Percentiles rank a stretch among this genome's conserved stretches.
Evolutionary conservation across 805 yeast species (phyloP).

Genomic region (Sugiyamaella americana): DNA sequence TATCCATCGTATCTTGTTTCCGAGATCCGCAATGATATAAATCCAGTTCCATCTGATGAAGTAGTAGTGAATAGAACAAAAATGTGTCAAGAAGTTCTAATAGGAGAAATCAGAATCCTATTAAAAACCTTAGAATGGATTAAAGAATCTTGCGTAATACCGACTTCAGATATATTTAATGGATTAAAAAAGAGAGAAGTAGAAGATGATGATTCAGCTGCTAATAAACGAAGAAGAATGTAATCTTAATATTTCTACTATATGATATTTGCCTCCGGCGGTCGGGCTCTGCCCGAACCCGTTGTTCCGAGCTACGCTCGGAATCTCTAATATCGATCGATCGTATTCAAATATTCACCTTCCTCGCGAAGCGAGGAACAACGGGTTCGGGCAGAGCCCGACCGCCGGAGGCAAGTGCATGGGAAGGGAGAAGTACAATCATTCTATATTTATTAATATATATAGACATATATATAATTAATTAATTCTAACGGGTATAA

Average conservation of each 20-base stretch:
- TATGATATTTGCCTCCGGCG: not conserved
- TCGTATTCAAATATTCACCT: too few relatives aligned
- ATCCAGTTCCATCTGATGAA: conserved; percentile 2
- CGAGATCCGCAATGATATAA: not conserved
- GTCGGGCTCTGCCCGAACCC: not conserved
- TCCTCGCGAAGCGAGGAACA: too few relatives aligned
- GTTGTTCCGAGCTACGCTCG: too few relatives aligned
- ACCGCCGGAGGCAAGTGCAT: too few relatives aligned
- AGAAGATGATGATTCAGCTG: not conserved
- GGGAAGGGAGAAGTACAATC: too few relatives aligned
- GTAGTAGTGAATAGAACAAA: conserved; percentile 12
- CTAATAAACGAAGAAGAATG: not conserved
- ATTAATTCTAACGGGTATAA: too few relatives aligned
- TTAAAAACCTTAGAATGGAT: conserved; percentile 23
- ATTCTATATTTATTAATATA: too few relatives aligned
- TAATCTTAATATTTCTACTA: too few relatives aligned
- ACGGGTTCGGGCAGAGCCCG: too few relatives aligned
- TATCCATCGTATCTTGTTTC: conserved; percentile 17
- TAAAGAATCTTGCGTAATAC: conserved; percentile 4
- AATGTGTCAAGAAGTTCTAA: conserved; percentile 26
- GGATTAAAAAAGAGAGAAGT: not conserved
- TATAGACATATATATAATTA: too few relatives aligned
- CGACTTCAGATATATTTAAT: not conserved
- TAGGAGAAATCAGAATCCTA: conserved; percentile 26
- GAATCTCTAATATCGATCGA: too few relatives aligned